phyloP scores from a whole-genome alignment of 2,329 filamentous ascomycete genomes.

The Metarhizium humberi region DNA sequence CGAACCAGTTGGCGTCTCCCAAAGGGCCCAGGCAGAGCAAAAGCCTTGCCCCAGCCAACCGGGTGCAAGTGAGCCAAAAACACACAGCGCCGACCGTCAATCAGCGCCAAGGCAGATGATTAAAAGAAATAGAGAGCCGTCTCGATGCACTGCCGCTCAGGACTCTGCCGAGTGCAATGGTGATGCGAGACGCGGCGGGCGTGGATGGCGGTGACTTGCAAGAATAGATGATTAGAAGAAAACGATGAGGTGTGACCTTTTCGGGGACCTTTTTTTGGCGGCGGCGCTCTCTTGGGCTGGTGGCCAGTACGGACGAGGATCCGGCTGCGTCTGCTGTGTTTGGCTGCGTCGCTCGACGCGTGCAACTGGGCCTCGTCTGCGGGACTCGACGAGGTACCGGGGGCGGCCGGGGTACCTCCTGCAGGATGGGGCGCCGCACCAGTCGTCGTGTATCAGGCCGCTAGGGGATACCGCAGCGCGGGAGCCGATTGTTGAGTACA shows the following conservation, averaged over 20 bases:
- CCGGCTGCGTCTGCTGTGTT: not conserved
- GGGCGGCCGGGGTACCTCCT: not conserved
- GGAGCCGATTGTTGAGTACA: not conserved
- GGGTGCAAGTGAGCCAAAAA: not conserved
- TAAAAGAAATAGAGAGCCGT: not conserved
- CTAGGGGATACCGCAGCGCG: not conserved
- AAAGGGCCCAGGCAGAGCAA: not conserved
- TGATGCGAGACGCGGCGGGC: slow-evolving; percentile 1
- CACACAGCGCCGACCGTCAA: not conserved
- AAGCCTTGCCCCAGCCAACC: not conserved
- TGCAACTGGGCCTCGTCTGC: not conserved
- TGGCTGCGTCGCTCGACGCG: not conserved
- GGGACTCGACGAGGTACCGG: not conserved
- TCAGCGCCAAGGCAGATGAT: not conserved
- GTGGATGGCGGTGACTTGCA: not conserved
- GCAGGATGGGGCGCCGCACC: not conserved
- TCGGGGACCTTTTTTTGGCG: not conserved
- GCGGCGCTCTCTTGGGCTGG: not conserved
- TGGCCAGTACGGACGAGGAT: not conserved
- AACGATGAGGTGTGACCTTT: not conserved
- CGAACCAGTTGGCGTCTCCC: too few relatives aligned
- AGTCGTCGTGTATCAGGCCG: not conserved
- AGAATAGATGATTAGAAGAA: not conserved
- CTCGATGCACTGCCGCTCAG: not conserved
- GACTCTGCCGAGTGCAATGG: not conserved